phyloP scores from a whole-genome alignment of 2,329 filamentous ascomycete genomes.

The Trichoderma sp. region DNA sequence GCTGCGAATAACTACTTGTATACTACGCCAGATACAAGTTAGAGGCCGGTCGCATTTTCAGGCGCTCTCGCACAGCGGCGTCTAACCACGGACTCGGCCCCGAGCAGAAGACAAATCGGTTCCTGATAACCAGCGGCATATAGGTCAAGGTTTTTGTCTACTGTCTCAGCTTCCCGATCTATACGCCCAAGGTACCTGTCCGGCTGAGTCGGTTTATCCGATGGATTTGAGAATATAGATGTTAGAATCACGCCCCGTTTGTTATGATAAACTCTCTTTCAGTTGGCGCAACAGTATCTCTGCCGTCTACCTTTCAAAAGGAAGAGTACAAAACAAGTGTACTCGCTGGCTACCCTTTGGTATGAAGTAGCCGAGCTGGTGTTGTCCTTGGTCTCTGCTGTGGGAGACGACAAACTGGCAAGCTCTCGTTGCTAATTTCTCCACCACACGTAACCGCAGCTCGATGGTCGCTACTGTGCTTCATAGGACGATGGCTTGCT shows the following conservation, averaged over 20 bases:
- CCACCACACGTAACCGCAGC: constrained; percentile 3
- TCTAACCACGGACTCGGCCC: background rate
- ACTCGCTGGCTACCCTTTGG: background rate
- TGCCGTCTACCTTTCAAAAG: background rate
- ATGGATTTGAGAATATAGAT: background rate
- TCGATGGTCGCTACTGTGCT: background rate
- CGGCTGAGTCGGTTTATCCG: constrained; percentile 2
- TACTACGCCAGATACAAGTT: background rate
- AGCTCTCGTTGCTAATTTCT: background rate
- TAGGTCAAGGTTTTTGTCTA: constrained; percentile 10
- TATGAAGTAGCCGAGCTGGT: constrained; percentile 18
- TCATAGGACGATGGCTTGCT: constrained; percentile 12
- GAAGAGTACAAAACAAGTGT: background rate
- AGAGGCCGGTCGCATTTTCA: background rate
- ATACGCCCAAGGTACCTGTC: background rate
- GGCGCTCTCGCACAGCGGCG: background rate
- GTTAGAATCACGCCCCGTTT: background rate
- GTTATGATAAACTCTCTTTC: background rate
- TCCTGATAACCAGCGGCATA: constrained; percentile 12
- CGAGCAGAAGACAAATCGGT: constrained; percentile 10
- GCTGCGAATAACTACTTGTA: background rate
- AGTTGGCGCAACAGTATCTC: background rate
- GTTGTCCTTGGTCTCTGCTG: constrained; percentile 11
- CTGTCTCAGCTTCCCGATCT: constrained; percentile 6
- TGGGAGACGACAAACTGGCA: background rate